phyloP scores from a whole-genome alignment of 2,329 filamentous ascomycete species.

The Penicillium italicum region DNA sequence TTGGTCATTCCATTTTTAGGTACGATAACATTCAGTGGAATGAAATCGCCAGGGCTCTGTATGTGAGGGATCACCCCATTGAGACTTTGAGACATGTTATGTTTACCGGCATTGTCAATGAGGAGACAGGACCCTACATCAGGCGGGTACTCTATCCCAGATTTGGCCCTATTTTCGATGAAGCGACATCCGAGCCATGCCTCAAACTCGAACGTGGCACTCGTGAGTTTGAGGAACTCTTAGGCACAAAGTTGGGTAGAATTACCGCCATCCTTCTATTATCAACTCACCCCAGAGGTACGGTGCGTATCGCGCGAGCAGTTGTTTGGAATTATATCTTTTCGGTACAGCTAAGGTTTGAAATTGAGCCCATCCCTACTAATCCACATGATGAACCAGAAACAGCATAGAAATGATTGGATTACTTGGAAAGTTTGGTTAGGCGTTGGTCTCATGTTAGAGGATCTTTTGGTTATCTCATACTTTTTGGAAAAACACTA shows the following conservation, averaged over 20 bases:
- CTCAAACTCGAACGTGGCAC: not conserved
- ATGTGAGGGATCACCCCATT: not conserved
- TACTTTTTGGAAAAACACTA: not conserved
- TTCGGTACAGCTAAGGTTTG: not conserved
- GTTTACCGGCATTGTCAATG: not conserved
- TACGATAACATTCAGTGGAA: not conserved
- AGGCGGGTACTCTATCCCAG: not conserved
- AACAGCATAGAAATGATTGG: not conserved
- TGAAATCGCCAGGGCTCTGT: not conserved
- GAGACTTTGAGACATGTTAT: not conserved
- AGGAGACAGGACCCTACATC: not conserved
- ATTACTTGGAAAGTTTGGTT: no score
- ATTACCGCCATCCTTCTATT: not conserved
- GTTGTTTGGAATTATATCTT: not conserved
- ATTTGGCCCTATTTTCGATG: not conserved
- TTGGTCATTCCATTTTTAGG: not conserved
- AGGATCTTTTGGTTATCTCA: not conserved
- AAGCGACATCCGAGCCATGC: accelerated
- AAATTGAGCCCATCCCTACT: not conserved
- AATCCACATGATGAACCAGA: not conserved
- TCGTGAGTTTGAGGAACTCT: not conserved
- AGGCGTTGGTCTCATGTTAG: not conserved
- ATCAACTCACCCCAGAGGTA: not conserved
- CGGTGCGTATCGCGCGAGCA: not conserved
- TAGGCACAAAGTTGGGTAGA: not conserved